A percentile compares a stretch with the other conserved stretches of the same genome.
Evolutionary conservation across 163 green algal species (phyloP).

Genomic region (Prototheca wickerhamii): DNA sequence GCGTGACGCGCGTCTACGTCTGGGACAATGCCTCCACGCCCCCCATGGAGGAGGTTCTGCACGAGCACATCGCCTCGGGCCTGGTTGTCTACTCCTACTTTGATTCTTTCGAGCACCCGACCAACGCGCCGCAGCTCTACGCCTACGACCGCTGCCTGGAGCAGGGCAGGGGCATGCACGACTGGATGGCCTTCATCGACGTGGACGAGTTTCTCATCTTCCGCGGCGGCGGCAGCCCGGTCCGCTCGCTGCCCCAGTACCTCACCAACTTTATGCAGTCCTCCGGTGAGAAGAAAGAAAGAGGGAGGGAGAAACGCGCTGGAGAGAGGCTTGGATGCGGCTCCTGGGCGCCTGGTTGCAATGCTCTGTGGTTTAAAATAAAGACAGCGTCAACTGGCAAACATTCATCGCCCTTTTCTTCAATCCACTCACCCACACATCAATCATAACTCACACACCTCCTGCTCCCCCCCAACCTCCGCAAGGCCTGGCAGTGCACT

Average conservation of each 20-base stretch:
- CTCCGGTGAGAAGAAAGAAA: no score
- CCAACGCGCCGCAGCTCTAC: slow-evolving; percentile 28
- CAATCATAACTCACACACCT: background rate
- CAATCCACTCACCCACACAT: background rate
- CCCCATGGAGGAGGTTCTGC: slow-evolving; percentile 11
- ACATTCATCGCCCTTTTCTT: background rate
- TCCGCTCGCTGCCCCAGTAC: slow-evolving; percentile 20
- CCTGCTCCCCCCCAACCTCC: background rate
- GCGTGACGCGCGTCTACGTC: slow-evolving; percentile 32
- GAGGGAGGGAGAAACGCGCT: no score
- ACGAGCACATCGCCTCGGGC: slow-evolving; percentile 23
- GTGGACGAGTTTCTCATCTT: slow-evolving; percentile 50
- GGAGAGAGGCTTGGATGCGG: no score
- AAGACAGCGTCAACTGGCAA: no score
- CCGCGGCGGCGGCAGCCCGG: background rate
- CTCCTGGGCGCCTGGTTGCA: no score
- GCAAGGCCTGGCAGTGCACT: slow-evolving; percentile 38
- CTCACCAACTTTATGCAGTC: slow-evolving; percentile 12
- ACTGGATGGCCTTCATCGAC: slow-evolving; percentile 48
- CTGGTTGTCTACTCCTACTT: slow-evolving; percentile 36
- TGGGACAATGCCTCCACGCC: slow-evolving; percentile 30
- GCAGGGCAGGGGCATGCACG: slow-evolving; percentile 20
- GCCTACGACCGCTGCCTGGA: slow-evolving; percentile 39
- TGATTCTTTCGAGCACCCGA: slow-evolving; percentile 8
- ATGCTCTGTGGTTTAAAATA: background rate